Evolutionary conservation across 768 basidiomycete species (phyloP).

Genomic region (Strobilomyces echinocephalus): DNA sequence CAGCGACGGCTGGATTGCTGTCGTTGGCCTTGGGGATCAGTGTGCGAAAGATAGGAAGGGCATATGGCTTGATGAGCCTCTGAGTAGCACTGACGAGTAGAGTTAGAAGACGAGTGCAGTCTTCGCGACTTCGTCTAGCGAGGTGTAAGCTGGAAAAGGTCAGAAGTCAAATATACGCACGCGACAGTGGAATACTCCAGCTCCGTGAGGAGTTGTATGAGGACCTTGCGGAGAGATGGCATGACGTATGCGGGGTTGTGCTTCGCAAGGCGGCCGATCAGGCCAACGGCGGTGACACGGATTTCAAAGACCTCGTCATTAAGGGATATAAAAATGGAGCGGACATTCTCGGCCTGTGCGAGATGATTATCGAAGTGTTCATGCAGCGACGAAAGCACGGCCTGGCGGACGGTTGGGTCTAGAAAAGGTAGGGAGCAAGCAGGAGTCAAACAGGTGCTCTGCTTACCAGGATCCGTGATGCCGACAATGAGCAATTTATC

Average conservation of each 20-base stretch:
- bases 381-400: slow-evolving; percentile 82
- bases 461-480: slow-evolving; percentile 88
- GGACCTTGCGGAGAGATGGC: slow-evolving; percentile 90
- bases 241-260: slow-evolving; percentile 99
- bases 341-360: slow-evolving; percentile 95
- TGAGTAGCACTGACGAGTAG: slow-evolving; percentile 88
- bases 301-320: slow-evolving; percentile 97
- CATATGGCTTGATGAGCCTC: slow-evolving; percentile 92
- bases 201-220: slow-evolving; percentile 95
- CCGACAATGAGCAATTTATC: slow-evolving; percentile 94
- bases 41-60: slow-evolving; percentile 89
- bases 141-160: background rate
- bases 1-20: slow-evolving; percentile 78
- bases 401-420: slow-evolving; percentile 77
- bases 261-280: slow-evolving; percentile 90
- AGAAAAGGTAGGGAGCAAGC: slow-evolving; percentile 6
- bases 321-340: slow-evolving; percentile 92
- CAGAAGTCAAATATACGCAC: slow-evolving; percentile 42
- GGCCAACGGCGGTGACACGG: slow-evolving; percentile 79
- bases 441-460: background rate
- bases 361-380: slow-evolving; percentile 95
- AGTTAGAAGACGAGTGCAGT: slow-evolving; percentile 86
- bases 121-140: slow-evolving; percentile 76
- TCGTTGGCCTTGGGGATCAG: slow-evolving; percentile 88
- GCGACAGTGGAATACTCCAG: slow-evolving; percentile 89